Conservation (phyloP, 2,329 filamentous ascomycete species). For the Diaporthe citriasiana region DNA sequence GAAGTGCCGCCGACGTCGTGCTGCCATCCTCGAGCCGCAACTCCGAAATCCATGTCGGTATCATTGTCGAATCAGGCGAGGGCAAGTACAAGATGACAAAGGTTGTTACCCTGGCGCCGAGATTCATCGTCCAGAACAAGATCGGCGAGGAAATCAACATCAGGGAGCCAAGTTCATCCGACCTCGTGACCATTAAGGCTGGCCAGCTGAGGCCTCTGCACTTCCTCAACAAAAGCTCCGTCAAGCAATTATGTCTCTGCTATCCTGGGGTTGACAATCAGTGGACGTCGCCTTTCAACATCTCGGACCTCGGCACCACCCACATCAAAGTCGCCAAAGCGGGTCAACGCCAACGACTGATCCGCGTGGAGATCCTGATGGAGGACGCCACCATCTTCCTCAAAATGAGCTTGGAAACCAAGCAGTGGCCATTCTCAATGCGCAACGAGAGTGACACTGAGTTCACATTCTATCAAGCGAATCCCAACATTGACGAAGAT, state of each 20-base stretch:
- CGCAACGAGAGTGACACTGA: slow-evolving; percentile 97
- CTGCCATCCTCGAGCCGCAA: slow-evolving; percentile 79
- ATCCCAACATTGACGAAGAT: slow-evolving; percentile 93
- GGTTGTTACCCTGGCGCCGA: slow-evolving; percentile 90
- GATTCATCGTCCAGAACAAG: slow-evolving; percentile 95
- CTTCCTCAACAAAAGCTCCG: slow-evolving; percentile 85
- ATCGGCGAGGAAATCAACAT: slow-evolving; percentile 90
- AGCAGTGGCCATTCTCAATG: slow-evolving; percentile 99
- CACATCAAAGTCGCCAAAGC: slow-evolving; percentile 95
- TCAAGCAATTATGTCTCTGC: slow-evolving; percentile 92
- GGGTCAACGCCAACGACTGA: slow-evolving; percentile 88
- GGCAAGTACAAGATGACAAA: slow-evolving; percentile 99
- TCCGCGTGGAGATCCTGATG: slow-evolving; percentile 90
- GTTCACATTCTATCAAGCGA: slow-evolving; percentile 95
- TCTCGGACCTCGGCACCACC: slow-evolving; percentile 91
- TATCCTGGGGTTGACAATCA: slow-evolving; percentile 96
- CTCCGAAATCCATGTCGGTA: slow-evolving; percentile 90
- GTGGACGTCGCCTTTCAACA: slow-evolving; percentile 98
- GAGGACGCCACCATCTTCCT: slow-evolving; percentile 95
- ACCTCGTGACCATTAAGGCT: slow-evolving; percentile 81
- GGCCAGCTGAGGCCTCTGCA: slow-evolving; percentile 89
- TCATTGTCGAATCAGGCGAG: slow-evolving; percentile 90
- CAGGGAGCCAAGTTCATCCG: slow-evolving; percentile 91
- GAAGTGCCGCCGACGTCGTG: slow-evolving; percentile 90
- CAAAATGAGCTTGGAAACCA: slow-evolving; percentile 89